These are phyloP conservation scores for Penicillium sp. DNA, from an alignment of 2,329 filamentous ascomycete species.

Conservation along the genomic window DNA sequence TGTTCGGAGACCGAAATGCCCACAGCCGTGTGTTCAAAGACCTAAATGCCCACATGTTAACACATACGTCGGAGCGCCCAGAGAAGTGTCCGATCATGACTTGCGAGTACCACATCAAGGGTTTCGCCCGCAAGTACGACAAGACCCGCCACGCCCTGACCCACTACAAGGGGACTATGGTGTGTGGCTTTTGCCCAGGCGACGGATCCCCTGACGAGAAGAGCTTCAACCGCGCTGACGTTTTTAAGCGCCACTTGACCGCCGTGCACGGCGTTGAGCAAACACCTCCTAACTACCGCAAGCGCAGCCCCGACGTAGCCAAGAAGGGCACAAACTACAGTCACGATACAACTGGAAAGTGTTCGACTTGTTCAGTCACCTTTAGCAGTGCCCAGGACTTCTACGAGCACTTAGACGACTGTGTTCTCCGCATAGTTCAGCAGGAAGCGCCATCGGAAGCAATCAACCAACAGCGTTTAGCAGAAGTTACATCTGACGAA, in stretches of 20 bases:
- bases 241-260: slow-evolving; percentile 92
- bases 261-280: slow-evolving; percentile 91
- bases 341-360: slow-evolving; percentile 78
- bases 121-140: slow-evolving; percentile 93
- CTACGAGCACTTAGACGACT: slow-evolving; percentile 88
- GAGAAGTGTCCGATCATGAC: slow-evolving; percentile 93
- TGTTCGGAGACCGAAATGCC: no score
- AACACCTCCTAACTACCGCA: slow-evolving; percentile 86
- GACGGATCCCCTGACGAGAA: slow-evolving; percentile 88
- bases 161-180: slow-evolving; percentile 97
- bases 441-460: slow-evolving; percentile 59
- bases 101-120: slow-evolving; percentile 89
- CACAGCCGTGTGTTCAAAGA: no score
- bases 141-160: slow-evolving; percentile 93
- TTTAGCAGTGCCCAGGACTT: slow-evolving; percentile 92
- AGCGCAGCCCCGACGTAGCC: slow-evolving; percentile 58
- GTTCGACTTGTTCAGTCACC: slow-evolving; percentile 83
- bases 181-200: slow-evolving; percentile 90
- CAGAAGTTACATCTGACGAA: slow-evolving; percentile 61
- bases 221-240: slow-evolving; percentile 92
- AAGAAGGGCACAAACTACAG: slow-evolving; percentile 73
- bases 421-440: slow-evolving; percentile 64
- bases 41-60: slow-evolving; percentile 90
- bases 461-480: slow-evolving; percentile 57
- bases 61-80: slow-evolving; percentile 84